These are phyloP conservation scores for Irpex rosettiformis DNA, from an alignment of 1,284 basidiomycete species.

Conservation along the genomic window DNA sequence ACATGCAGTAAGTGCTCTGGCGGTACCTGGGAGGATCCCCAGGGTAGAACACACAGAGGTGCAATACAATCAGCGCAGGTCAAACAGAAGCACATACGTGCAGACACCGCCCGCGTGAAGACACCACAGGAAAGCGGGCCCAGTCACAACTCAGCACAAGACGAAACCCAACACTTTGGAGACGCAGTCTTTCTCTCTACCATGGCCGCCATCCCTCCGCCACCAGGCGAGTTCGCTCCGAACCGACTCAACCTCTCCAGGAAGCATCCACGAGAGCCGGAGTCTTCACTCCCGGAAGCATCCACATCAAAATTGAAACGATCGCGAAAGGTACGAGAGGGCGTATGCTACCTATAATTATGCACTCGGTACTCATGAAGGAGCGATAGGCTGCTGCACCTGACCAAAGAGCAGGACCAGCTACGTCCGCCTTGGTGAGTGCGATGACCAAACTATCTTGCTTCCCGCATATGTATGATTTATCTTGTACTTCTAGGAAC, in stretches of 20 bases:
- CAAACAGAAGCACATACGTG: not conserved
- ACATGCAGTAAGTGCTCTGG: not conserved
- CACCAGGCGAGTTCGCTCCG: not conserved
- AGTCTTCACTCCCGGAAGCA: not conserved
- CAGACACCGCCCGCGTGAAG: not conserved
- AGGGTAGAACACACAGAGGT: not conserved
- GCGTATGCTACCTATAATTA: no score
- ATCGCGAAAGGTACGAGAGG: no score
- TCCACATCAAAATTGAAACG: not conserved
- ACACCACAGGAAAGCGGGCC: not conserved
- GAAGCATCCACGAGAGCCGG: not conserved
- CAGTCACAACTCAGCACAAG: not conserved
- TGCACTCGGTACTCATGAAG: no score
- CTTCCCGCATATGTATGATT: not conserved
- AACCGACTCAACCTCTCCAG: not conserved
- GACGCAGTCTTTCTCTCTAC: not conserved
- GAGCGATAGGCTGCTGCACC: no score
- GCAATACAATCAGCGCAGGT: not conserved
- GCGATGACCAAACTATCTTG: no score
- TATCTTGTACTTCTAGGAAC: not conserved
- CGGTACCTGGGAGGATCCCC: not conserved
- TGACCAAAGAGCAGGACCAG: not conserved
- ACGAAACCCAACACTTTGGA: not conserved
- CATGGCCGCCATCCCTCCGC: not conserved
- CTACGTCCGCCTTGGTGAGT: not conserved